These are phyloP conservation scores for Collybia mongolica DNA, from an alignment of 768 basidiomycete species.

Conservation along the genomic window DNA sequence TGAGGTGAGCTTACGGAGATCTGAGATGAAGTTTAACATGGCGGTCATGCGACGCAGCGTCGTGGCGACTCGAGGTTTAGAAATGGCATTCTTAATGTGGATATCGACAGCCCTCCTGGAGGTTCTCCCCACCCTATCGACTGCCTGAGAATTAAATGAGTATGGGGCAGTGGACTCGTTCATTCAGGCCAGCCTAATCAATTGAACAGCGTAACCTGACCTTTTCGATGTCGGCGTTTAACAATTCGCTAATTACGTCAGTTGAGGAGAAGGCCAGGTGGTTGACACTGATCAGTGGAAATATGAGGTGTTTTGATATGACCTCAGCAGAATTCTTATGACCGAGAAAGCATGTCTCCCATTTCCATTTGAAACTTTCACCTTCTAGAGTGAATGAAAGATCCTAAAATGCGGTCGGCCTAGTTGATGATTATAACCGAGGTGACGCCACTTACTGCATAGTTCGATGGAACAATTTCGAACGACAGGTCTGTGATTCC, in stretches of 20 bases:
- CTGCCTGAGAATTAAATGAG: conserved; percentile 38
- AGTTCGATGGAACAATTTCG: conserved; percentile 55
- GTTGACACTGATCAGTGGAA: conserved; percentile 70
- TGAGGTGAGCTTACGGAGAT: conserved; percentile 54
- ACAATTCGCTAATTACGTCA: conserved; percentile 53
- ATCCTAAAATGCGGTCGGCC: conserved; percentile 45
- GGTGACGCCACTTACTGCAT: conserved; percentile 44
- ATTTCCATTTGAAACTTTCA: conserved; percentile 70
- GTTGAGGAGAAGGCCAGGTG: conserved; percentile 67
- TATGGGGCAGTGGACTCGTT: conserved; percentile 6
- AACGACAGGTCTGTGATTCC: conserved; percentile 57
- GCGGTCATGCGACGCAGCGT: conserved; percentile 71
- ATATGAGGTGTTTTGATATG: conserved; percentile 75
- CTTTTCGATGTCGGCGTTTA: conserved; percentile 65
- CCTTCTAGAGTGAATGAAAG: conserved; percentile 60
- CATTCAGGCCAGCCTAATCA: conserved; percentile 1
- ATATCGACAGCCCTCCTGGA: conserved; percentile 68
- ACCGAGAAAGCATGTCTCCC: conserved; percentile 71
- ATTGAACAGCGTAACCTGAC: conserved; percentile 29
- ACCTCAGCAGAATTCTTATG: conserved; percentile 66
- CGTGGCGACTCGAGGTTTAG: conserved; percentile 67
- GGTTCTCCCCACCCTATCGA: conserved; percentile 69
- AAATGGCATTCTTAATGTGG: conserved; percentile 69
- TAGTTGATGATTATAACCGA: conserved; percentile 10
- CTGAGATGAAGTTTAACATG: conserved; percentile 62